Conservation (phyloP, 2,329 filamentous ascomycete genomes). For the Magnaporthiopsis incrustans region DNA sequence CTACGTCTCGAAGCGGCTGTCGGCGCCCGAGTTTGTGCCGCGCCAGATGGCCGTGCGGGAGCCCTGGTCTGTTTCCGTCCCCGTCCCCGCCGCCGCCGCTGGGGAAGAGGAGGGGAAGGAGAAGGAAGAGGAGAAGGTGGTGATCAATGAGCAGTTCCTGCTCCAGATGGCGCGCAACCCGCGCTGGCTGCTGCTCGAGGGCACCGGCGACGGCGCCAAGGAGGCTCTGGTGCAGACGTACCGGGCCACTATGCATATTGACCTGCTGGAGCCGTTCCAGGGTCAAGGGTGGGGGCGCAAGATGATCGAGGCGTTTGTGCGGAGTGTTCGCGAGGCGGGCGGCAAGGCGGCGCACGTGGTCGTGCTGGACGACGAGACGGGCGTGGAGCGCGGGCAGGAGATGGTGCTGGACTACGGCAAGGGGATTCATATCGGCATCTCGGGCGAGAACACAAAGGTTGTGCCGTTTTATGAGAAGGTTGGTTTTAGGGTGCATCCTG, state of each 20-base stretch:
- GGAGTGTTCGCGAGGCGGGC: slow-evolving; percentile 22
- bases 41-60: slow-evolving; percentile 21
- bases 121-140: background rate
- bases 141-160: slow-evolving; percentile 26
- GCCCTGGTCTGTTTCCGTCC: too few species aligned
- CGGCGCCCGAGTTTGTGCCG: slow-evolving; percentile 11
- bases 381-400: slow-evolving; percentile 5
- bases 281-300: slow-evolving; percentile 35
- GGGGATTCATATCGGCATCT: slow-evolving; percentile 36
- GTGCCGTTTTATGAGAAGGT: slow-evolving; percentile 39
- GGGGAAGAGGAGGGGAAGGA: background rate
- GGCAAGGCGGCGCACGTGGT: background rate
- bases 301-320: slow-evolving; percentile 33
- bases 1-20: slow-evolving; percentile 30
- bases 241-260: slow-evolving; percentile 41
- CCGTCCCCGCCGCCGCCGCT: slow-evolving; percentile 38
- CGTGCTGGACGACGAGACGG: slow-evolving; percentile 6
- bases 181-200: slow-evolving; percentile 29
- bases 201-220: slow-evolving; percentile 25
- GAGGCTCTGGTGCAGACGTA: slow-evolving; percentile 25
- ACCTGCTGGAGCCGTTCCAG: slow-evolving; percentile 34
- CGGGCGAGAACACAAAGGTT: slow-evolving; percentile 38
- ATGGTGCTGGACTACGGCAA: slow-evolving; percentile 20
- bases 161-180: slow-evolving; percentile 34
- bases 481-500: slow-evolving; percentile 32